Base-by-base conservation (phyloP, 257 asterid genomes). In the Nemophila menziesii region DNA sequence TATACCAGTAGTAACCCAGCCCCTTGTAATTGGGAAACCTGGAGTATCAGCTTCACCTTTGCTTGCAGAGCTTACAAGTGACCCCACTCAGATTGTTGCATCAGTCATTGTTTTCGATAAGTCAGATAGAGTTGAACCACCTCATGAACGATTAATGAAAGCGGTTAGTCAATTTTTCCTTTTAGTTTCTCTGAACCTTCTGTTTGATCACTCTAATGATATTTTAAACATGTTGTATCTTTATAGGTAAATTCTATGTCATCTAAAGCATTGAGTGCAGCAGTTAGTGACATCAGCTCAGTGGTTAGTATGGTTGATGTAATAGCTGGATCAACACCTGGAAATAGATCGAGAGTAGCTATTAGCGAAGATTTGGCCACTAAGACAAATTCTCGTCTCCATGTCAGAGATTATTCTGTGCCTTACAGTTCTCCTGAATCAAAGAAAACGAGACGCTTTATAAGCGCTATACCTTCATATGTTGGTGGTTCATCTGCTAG, bases 291-390 rank as follows among this genome's bases (percentile, higher is more conserved):
- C 52, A 77, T 81, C 56, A 65, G 85, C 55, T 77, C 93, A 12
- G 89, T 77, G 50, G 77, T 77, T 64, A 77, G 89, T 51, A 77
- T 77, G 90, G 72, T 71, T 11, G 93, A 81, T 66, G 72, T 85
- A 65, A 74, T 74, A 43, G 85, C 89, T n/a, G 89, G 90, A 55
- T 80, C 93, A 58, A 89, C 93, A 54, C 93, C 90, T 11, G 93
- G 82, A 37, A 80, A 77, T 72, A 89, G 93, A 43, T 80, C 93
- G 20, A 76, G 90, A 54, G 89, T 89, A 46, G 82, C 93, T 22
- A 81, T 74, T 3, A 89, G 93, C 42, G 85, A 80, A 65, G 93
- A 80, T 74, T 64, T 81, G 72, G 90, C 65, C 66, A 89, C 89
- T 29, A 71, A 74, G 93, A 77, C 90, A 49, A 81, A 74, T 57